These are phyloP conservation scores for Phalaenopsis hybrid DNA, from an alignment of 116 monocot species.

Conservation along the genomic window DNA sequence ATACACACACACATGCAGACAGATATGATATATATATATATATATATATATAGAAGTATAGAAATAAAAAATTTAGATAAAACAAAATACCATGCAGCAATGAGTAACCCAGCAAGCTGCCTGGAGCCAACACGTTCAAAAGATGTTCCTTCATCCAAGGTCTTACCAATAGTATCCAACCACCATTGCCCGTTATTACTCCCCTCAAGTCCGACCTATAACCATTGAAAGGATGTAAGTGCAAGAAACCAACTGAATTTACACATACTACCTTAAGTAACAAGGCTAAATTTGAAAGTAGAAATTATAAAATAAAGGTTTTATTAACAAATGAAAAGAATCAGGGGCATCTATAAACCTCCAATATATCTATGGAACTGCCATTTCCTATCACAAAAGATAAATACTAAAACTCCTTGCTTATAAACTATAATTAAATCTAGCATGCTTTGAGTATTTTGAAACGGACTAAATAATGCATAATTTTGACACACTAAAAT, in stretches of 20 bases:
- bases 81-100: slow-evolving; percentile 61
- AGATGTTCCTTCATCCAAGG: slow-evolving; percentile 70
- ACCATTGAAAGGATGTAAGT: slow-evolving; percentile 6
- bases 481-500: not conserved
- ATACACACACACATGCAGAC: not conserved
- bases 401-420: not conserved
- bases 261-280: not conserved
- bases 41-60: no score
- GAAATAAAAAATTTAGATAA: not conserved
- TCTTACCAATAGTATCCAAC: slow-evolving; percentile 70
- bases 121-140: slow-evolving; percentile 86
- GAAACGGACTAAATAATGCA: not conserved
- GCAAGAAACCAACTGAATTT: not conserved
- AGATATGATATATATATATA: no score
- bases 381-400: not conserved
- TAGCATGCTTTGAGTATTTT: not conserved
- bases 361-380: not conserved
- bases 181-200: slow-evolving; percentile 92
- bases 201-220: slow-evolving; percentile 90
- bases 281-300: not conserved
- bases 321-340: slow-evolving; percentile 1
- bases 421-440: not conserved
- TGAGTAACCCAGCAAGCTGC: slow-evolving; percentile 78
- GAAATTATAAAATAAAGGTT: slow-evolving; percentile 1
- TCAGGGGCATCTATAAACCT: not conserved